phyloP scores from a whole-genome alignment of 2,329 filamentous ascomycete genomes.

The Phoma sp. region DNA sequence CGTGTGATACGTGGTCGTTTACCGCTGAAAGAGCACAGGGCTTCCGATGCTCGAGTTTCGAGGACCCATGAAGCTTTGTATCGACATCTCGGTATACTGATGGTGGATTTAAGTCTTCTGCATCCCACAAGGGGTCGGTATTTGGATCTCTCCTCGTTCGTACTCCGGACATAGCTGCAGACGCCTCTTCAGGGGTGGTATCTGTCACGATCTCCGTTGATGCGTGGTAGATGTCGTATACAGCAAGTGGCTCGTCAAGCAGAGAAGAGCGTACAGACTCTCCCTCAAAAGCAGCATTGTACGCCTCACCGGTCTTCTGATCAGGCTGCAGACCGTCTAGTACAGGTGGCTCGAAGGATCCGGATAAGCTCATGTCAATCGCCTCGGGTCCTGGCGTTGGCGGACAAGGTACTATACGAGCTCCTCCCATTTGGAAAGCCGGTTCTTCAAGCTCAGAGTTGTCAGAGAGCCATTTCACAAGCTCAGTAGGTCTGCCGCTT shows the following conservation, averaged over 20 bases:
- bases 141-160: background rate
- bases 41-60: background rate
- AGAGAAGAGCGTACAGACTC: background rate
- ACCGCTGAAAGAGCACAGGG: background rate
- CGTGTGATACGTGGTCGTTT: slow-evolving; percentile 7
- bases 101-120: no score
- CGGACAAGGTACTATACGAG: background rate
- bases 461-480: no score
- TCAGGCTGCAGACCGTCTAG: no score
- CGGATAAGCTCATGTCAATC: background rate
- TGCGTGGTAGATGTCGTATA: background rate
- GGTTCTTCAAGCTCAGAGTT: no score
- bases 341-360: background rate
- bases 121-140: no score
- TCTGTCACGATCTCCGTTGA: background rate
- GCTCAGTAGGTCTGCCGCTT: background rate
- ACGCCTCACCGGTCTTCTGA: no score
- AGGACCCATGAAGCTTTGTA: background rate
- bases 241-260: background rate
- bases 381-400: background rate
- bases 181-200: background rate
- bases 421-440: no score
- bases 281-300: no score
- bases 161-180: background rate
- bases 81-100: background rate